Evolutionary conservation across 805 yeast species (phyloP), one percentile per base, ranked within the genome.

Genomic region (Kodamaea kaohsiungensis): DNA sequence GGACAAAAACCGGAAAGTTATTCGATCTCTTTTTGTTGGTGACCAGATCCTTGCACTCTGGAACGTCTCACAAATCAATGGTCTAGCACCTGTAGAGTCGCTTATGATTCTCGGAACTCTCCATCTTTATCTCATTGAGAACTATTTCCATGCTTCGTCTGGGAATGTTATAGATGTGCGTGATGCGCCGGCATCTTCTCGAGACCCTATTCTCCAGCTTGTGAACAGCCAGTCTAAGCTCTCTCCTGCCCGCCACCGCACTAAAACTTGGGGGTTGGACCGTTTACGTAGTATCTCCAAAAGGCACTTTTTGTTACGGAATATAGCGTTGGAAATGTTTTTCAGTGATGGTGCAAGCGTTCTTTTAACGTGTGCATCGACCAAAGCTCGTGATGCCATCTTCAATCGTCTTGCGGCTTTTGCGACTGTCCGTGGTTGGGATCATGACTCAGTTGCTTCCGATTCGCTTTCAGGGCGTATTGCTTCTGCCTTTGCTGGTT

Each of bases 261-360:
- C 82, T 0, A 78, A 78, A 56, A 70, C 77, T 12, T 89, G 96
- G 95, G 77, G 81, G 19, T 60, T 88, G 17, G 75, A 75, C 4
- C 81, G 81, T 45, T 63, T 91, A 16, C 80, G 84, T 0, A 84
- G 87, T 3, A 82, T 87, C 10, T 84, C 91, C 2, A 89, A 88
- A 58, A 71, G 96, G 50, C 90, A 87, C 39, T 91, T 90, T 61
- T 67, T 91, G 16, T 72, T 91, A 13, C 72, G 96, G 53, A 96
- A 90, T 67, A 88, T 88, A 46, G 96, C 95, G 0, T 64, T 90
- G 37, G 97, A 91, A 63, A 69, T 90, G 62, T 85, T 89, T 57
- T 88, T 89, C 65, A 78, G 79, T 22, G 85, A 87, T 66, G 96
- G 95, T 0, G 81, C 85, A 1, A 87, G 89, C 57, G 77, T 85